Evolutionary conservation across 305 asterid species (phyloP).

Genomic region (Rubia balearica): DNA sequence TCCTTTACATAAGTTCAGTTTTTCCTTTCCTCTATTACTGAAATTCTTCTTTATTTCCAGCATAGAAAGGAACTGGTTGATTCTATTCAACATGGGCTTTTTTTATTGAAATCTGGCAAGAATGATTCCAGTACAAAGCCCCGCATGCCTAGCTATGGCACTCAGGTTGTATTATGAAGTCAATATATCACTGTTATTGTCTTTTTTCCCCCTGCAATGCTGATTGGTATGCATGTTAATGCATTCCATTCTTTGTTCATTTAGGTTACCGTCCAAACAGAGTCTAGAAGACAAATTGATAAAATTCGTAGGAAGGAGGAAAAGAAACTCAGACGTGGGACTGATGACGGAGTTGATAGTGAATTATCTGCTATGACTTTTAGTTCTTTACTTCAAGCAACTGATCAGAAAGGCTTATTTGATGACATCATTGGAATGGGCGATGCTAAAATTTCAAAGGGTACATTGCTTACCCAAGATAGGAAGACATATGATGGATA

Average conservation of each 20-base stretch:
- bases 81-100: constrained; percentile 68
- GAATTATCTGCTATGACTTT: constrained; percentile 57
- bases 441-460: constrained; percentile 45
- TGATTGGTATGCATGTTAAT: constrained; percentile 5
- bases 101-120: constrained; percentile 75
- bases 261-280: constrained; percentile 93
- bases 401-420: constrained; percentile 69
- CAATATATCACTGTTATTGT: constrained; percentile 7
- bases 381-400: constrained; percentile 85
- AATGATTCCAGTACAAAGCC: constrained; percentile 48
- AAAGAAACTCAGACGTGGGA: constrained; percentile 73
- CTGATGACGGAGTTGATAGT: constrained; percentile 62
- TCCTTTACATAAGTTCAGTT: background rate
- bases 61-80: constrained; percentile 86
- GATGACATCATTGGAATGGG: constrained; percentile 88
- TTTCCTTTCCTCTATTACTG: constrained; percentile 15
- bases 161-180: constrained; percentile 57
- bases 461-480: constrained; percentile 82
- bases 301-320: constrained; percentile 96
- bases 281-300: constrained; percentile 79
- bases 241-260: constrained; percentile 18
- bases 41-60: constrained; percentile 35
- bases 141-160: constrained; percentile 87
- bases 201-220: background rate
- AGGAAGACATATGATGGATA: constrained; percentile 81